Evolutionary conservation across 139 green algal genomes (phyloP), one percentile per base, ranked within the genome.

Genomic region (Ettlia oleoabundans): DNA sequence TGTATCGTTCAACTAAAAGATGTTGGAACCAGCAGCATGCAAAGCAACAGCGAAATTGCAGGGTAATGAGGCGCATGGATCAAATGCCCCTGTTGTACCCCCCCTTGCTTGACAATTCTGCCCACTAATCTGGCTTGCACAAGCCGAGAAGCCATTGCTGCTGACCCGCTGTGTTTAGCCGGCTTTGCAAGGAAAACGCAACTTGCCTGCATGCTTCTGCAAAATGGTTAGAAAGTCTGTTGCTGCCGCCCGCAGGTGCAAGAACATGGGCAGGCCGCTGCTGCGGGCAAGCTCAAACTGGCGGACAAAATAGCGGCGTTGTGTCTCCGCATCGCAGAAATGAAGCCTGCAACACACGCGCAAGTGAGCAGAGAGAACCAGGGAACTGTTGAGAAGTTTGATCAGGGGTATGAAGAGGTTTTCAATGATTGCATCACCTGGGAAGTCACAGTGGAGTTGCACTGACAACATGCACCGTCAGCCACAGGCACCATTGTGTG

Each of bases 251-350:
- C 95, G 85, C 81, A 96, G 87, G 88, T 98, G 95, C 69, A 98
- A 86, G 70, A 98, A 98, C 92, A 98, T 93, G 38, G 94, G 94
- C 80, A 97, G 89, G 35, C 88, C 55, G 4, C 76, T 85, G 24
- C 68, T 61, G 22, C 77, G 22, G 0, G 92, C 89, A 47, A 98
- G 78, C 18, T 84, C 69, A 61, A 98, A 94, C 79, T 98, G 94
- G 38, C 30, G 28, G 32, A n/a, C 78, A 65, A 98, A 97, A 67
- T 81, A 93, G 55, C 67, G 82, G 38, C 64, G 80, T 82, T 97
- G 94, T 53, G 85, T 91, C 3, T 91, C 88, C 10, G 76, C 80
- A 37, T 92, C 85, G 84, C 93, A 97, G 76, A 98, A 98, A n/a
- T 97, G 88, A 32, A 96, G 84, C 30, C 92, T 94, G 84, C 47